A percentile compares a stretch with the other conserved stretches of the same genome.
phyloP scores from a whole-genome alignment of 163 green algal genomes.

The Prototheca wickerhamii region DNA sequence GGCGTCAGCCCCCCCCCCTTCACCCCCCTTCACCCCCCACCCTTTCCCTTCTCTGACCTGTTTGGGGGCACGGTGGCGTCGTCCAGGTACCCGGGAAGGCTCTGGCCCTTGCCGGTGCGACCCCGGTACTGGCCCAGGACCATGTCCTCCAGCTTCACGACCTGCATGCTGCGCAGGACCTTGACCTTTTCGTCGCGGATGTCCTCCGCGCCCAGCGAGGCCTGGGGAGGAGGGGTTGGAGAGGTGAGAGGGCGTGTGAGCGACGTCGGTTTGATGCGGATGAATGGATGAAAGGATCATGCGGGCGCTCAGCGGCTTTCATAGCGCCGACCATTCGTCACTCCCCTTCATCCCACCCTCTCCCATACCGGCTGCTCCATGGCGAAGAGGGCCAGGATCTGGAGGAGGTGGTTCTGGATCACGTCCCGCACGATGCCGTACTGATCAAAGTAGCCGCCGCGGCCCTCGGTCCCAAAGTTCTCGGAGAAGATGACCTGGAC shows the following conservation, averaged over 20 bases:
- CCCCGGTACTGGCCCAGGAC: conserved; percentile 94
- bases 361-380: conserved; percentile 89
- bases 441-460: conserved; percentile 97
- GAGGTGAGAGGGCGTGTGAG: background rate
- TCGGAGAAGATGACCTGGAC: conserved; percentile 97
- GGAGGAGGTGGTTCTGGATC: conserved; percentile 99
- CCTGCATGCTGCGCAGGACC: conserved; percentile 82
- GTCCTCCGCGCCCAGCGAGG: conserved; percentile 85
- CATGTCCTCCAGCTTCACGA: conserved; percentile 82
- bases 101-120: conserved; percentile 23
- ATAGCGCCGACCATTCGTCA: background rate
- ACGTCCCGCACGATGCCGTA: conserved; percentile 96
- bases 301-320: background rate
- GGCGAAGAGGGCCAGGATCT: conserved; percentile 95
- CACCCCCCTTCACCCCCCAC: background rate
- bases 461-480: conserved; percentile 93
- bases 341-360: background rate
- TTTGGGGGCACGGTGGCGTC: conserved; percentile 82
- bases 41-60: conserved; percentile 13
- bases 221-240: conserved; percentile 23
- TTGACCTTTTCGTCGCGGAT: conserved; percentile 98
- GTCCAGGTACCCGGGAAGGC: conserved; percentile 85
- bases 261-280: background rate
- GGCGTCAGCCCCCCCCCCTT: background rate
- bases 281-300: background rate